Evolutionary conservation across 1,139 yeast genomes (phyloP).

Genomic region (Magnusiomyces suaveolens): DNA sequence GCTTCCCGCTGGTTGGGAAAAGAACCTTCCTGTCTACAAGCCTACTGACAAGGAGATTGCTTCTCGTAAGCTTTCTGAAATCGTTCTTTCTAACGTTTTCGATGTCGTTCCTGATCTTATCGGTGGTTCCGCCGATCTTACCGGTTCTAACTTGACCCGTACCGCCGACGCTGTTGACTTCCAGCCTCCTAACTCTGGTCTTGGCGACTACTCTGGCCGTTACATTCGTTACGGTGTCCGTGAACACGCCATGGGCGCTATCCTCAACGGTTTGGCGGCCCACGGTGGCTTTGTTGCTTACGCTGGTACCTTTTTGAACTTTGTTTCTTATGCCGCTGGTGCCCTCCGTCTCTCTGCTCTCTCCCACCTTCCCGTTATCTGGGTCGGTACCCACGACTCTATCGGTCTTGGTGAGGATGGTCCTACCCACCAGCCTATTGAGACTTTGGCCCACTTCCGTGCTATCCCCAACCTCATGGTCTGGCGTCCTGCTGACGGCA

Average conservation of each 20-base stretch:
- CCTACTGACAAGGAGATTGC: constrained; percentile 78
- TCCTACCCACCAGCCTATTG: constrained; percentile 99
- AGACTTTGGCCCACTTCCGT: constrained; percentile 96
- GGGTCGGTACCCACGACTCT: constrained; percentile 99
- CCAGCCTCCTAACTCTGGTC: constrained; percentile 77
- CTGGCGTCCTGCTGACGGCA: constrained; percentile 99
- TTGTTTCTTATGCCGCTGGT: constrained; percentile 96
- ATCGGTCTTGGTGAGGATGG: constrained; percentile 99
- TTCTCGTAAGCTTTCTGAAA: constrained; percentile 90
- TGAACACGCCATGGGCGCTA: constrained; percentile 99
- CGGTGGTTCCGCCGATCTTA: constrained; percentile 98
- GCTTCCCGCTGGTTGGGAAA: constrained; percentile 80
- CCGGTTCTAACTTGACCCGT: constrained; percentile 95
- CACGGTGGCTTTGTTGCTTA: constrained; percentile 88
- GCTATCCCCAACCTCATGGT: constrained; percentile 91
- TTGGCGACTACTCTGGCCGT: constrained; percentile 87
- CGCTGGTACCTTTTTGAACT: constrained; percentile 98
- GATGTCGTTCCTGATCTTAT: constrained; percentile 74
- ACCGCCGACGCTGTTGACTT: constrained; percentile 77
- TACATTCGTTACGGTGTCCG: constrained; percentile 98
- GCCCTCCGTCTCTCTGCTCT: constrained; percentile 92
- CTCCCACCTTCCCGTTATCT: constrained; percentile 85
- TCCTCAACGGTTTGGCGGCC: constrained; percentile 95
- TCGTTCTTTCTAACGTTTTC: constrained; percentile 56
- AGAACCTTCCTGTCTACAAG: constrained; percentile 68